These are phyloP conservation scores for Staphylotrichum tortipilum DNA, from an alignment of 495 filamentous ascomycete genomes.

Conservation along the genomic window DNA sequence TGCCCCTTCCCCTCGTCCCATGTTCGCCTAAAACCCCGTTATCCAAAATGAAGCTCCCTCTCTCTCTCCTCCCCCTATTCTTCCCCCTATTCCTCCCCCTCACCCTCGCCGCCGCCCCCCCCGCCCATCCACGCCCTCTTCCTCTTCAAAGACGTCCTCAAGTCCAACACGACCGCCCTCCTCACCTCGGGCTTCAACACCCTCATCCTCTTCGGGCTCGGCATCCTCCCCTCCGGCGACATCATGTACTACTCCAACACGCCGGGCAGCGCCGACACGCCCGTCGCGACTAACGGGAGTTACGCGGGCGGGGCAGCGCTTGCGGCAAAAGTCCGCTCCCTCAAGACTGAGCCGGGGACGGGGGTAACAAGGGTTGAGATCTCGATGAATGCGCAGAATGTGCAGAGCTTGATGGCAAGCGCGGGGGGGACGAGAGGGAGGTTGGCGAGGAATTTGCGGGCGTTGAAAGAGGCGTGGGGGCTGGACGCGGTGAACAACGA, in stretches of 20 bases:
- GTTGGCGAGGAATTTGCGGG: constrained; percentile 31
- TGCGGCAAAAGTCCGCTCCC: constrained; percentile 31
- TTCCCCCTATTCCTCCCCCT: no score
- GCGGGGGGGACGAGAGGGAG: constrained; percentile 23
- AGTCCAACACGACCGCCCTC: constrained; percentile 31
- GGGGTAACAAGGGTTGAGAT: constrained; percentile 31
- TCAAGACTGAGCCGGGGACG: constrained; percentile 26
- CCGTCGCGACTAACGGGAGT: constrained; percentile 25
- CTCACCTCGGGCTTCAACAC: constrained; percentile 35
- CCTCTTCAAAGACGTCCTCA: constrained; percentile 38
- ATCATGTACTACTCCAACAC: constrained; percentile 43
- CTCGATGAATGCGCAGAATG: constrained; percentile 36
- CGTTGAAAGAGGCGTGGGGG: constrained; percentile 29
- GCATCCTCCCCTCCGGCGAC: constrained; percentile 32
- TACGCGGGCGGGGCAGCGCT: constrained; percentile 35
- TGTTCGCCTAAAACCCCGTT: no score
- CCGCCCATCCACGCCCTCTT: constrained; percentile 34
- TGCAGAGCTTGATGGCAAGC: constrained; percentile 25
- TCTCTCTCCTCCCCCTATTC: neutral
- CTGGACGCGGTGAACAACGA: constrained; percentile 40
- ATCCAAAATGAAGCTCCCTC: no score
- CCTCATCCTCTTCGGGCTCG: constrained; percentile 35
- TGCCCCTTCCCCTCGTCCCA: no score
- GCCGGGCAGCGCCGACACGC: constrained; percentile 28
- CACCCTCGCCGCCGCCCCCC: constrained; percentile 10